Base-by-base conservation (phyloP, 768 basidiomycete species). In the Jaapia argillacea region DNA sequence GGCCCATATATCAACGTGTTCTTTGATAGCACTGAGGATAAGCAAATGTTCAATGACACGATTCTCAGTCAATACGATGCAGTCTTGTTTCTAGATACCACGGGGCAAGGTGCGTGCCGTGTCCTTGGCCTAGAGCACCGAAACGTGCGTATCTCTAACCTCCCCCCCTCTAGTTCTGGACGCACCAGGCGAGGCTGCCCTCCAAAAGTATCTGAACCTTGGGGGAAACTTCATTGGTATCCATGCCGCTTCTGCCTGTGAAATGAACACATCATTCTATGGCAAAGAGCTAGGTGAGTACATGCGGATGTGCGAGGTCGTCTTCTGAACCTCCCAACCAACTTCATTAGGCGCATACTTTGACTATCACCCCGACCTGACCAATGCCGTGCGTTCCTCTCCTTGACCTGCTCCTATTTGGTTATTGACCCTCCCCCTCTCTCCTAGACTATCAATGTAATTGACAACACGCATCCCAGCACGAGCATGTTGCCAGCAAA, bases 171-270 rank as follows among this genome's bases (percentile, higher is more conserved):
- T 16, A 80, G 82, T 86, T 33, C 70, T 86, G 23, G 77, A 81
- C 52, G 65, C 66, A 16, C 45, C 61, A 4, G 79, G 80, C 20
- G 75, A 80, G 54, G 59, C 64, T 1, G 81, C 83, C 1, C 69
- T 87, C 43, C 72, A 80, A 47, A 71, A 53, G 10, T 87, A 80
- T 58, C 61, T 86, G 35, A 71, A 82, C 51, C 55, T 63, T 2
- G 84, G 85, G 44, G 85, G 85, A 1, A 82, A 77, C 45, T 85
- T 83, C 48, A 64, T 83, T 28, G 84, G 71, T 2, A 65, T 86
- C 24, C 85, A 87, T 56, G 70, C 79, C 36, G 74, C 79, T 5
- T 72, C 76, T 2, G 83, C 79, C 41, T 71, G 72, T 24, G 66
- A 68, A 31, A 75, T 76, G 47, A 71, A 72, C 3, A 68, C 69